phyloP scores from a whole-genome alignment of 2,329 filamentous ascomycete species.

The Tolypocladium tropicale region DNA sequence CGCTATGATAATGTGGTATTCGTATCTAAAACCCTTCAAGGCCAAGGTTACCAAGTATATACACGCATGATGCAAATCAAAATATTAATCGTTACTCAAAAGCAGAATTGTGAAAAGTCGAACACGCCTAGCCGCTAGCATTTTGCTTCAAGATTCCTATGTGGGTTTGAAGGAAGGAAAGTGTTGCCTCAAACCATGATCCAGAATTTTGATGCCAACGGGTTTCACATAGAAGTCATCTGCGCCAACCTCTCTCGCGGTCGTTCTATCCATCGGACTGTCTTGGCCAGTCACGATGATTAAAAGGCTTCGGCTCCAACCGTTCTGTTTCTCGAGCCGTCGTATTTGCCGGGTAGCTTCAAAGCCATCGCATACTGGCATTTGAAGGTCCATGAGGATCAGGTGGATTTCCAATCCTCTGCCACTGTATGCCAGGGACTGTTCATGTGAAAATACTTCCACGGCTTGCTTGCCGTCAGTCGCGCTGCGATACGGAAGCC shows the following conservation, averaged over 20 bases:
- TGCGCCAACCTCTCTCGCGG: background rate
- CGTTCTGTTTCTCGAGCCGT: background rate
- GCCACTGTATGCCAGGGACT: background rate
- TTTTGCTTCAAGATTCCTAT: no score
- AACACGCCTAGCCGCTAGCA: no score
- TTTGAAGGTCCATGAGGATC: background rate
- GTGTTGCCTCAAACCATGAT: background rate
- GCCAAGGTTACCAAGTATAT: no score
- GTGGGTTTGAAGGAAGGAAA: no score
- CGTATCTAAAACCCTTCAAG: no score
- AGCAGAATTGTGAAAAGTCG: no score
- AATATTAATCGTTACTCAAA: no score
- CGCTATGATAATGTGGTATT: no score
- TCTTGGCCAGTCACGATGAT: background rate
- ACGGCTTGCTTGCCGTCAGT: background rate
- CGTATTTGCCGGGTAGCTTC: background rate
- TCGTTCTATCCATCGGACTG: background rate
- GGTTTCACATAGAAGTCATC: background rate
- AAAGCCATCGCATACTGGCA: background rate
- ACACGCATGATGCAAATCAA: no score
- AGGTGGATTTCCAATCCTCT: background rate
- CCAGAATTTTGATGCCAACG: background rate
- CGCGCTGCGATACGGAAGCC: background rate
- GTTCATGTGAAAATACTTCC: background rate
- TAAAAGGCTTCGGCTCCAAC: background rate